Conservation (phyloP, 2,329 filamentous ascomycete genomes). For the Graphilbum fragrans region DNA sequence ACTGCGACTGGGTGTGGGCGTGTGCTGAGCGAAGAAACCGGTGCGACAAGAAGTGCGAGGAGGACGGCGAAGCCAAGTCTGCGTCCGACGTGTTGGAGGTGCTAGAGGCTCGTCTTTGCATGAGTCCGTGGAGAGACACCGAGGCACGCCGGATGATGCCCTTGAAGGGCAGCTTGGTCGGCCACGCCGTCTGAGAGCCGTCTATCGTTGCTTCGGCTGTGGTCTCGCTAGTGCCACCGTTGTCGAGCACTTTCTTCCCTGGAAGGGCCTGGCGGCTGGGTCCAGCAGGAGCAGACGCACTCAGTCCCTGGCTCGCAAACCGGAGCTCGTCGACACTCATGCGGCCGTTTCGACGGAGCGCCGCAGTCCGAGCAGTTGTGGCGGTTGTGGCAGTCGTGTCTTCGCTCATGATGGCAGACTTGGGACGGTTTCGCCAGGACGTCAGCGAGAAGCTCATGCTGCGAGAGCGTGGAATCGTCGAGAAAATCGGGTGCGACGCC, state of each 20-base stretch:
- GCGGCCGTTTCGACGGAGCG: neutral
- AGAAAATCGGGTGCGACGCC: no score
- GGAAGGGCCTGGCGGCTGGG: no score
- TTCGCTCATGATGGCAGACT: conserved; percentile 25
- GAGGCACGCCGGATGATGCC: conserved; percentile 44
- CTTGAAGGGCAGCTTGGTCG: conserved; percentile 24
- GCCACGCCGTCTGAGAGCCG: neutral
- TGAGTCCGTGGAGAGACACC: conserved; percentile 37
- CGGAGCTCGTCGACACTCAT: neutral
- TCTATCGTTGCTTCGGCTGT: neutral
- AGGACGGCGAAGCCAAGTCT: neutral
- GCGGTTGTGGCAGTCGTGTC: conserved; percentile 9
- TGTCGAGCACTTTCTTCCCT: neutral
- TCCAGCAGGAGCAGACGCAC: neutral
- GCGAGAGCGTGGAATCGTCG: conserved; percentile 23
- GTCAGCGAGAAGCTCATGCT: conserved; percentile 37
- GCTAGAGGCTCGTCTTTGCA: conserved; percentile 32
- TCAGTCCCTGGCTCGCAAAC: neutral
- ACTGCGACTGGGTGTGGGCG: conserved; percentile 16
- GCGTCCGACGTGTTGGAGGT: conserved; percentile 12
- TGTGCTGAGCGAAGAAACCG: conserved; percentile 15
- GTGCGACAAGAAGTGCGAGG: conserved; percentile 3
- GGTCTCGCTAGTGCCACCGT: neutral
- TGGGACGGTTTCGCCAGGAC: conserved; percentile 32
- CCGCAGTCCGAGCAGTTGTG: neutral